Evolutionary conservation across 805 yeast species (phyloP), one percentile per base, ranked within the genome.

Genomic region (Starmerella asiatica): DNA sequence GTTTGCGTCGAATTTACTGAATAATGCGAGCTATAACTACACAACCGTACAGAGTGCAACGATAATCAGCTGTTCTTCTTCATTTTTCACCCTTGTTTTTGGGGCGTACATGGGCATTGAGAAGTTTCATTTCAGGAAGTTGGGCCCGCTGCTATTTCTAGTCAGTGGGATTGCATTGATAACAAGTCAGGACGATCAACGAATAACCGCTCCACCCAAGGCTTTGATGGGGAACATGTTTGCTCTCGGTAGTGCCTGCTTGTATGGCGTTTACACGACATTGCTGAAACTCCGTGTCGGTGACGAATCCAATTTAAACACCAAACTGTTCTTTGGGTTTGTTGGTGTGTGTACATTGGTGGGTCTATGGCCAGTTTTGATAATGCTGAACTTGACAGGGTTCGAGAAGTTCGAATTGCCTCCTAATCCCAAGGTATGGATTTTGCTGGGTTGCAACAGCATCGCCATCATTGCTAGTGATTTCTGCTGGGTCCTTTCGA

Each of bases 21-120:
- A 91, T 24, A 91, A 91, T 59, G 83, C 94, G 0, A 76, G 93
- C 17, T 65, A 91, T 38, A 70, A 79, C 19, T 91, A 79, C 58
- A 91, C 98, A 0, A 76, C 86, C 11, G 98, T 91, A 17, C 93
- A 94, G 2, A 79, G 91, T 12, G 96, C 93, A 53, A 91, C 97
- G 3, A 88, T 91, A 19, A 61, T 91, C 29, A 80, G 94, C 15
- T 80, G 95, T 28, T 86, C 97, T 0, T 79, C 93, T 4, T 81
- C 94, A 6, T 85, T 91, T 56, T 91, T 91, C 71, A 91, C 98
- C 0, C 67, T 91, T 29, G 50, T 86, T 1, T 69, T 88, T 7
- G 97, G 97, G 1, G 73, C 76, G 39, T 47, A 80, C 20, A 76
- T 75, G 42, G 65, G 76, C 23, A 72, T 85, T 1, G 97, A 88